A percentile compares a stretch with the other conserved stretches of the same genome.
These are phyloP conservation scores for Agaricus blazei DNA, from an alignment of 768 basidiomycete species.

Conservation along the genomic window DNA sequence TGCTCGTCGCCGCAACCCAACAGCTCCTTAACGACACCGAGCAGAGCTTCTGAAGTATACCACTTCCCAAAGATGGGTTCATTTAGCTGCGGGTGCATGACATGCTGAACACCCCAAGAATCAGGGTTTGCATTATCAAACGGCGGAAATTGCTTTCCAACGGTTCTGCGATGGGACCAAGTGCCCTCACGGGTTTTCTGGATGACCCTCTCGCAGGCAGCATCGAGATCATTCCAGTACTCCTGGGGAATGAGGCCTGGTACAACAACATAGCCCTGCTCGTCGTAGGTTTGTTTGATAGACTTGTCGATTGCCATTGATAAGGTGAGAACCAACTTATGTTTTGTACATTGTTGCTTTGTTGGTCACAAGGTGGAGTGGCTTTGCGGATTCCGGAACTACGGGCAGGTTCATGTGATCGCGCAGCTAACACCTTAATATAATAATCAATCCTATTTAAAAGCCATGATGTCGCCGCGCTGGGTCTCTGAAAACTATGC, in stretches of 20 bases:
- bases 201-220: constrained; percentile 48
- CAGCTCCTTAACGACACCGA: constrained; percentile 37
- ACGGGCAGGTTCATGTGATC: no score
- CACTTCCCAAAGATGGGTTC: constrained; percentile 58
- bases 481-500: background rate
- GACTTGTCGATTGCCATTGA: constrained; percentile 1
- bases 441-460: no score
- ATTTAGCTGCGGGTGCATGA: constrained; percentile 72
- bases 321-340: background rate
- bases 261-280: constrained; percentile 63
- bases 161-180: constrained; percentile 65
- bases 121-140: constrained; percentile 56
- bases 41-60: constrained; percentile 56
- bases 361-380: background rate
- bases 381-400: no score
- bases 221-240: constrained; percentile 33
- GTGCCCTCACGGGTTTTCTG: constrained; percentile 49
- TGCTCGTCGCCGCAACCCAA: constrained; percentile 53
- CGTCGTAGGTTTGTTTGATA: constrained; percentile 49
- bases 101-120: constrained; percentile 77
- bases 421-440: no score
- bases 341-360: background rate
- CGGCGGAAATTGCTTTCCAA: constrained; percentile 79
- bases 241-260: constrained; percentile 44
- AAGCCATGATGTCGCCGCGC: background rate